Evolutionary conservation across 2,329 filamentous ascomycete species (phyloP).

Genomic region (Cladosporium sp.): DNA sequence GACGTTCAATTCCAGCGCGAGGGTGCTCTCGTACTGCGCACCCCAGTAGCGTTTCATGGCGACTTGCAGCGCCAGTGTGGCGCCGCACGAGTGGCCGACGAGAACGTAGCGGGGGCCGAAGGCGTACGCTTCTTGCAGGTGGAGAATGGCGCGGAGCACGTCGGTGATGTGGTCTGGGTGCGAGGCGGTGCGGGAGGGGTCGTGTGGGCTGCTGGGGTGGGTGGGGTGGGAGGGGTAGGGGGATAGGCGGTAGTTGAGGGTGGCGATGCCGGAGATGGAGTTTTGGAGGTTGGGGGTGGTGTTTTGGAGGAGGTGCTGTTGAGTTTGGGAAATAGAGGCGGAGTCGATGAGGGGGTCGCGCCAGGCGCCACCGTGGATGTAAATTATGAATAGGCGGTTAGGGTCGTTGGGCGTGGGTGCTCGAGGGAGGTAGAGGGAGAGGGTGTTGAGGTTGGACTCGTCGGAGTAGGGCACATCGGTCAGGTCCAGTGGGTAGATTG

Average conservation of each 20-base stretch:
- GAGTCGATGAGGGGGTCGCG: conserved; percentile 42
- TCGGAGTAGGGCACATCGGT: conserved; percentile 27
- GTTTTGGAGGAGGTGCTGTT: conserved; percentile 31
- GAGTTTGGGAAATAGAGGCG: conserved; percentile 33
- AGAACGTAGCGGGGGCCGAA: conserved; percentile 50
- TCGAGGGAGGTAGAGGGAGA: conserved; percentile 40
- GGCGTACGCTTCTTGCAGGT: conserved; percentile 46
- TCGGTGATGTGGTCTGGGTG: conserved; percentile 62
- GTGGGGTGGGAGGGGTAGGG: conserved; percentile 42
- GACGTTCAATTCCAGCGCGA: conserved; percentile 24
- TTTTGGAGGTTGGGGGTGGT: conserved; percentile 15
- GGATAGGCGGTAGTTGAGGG: conserved; percentile 62
- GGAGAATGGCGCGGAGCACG: conserved; percentile 48
- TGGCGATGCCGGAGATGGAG: conserved; percentile 57
- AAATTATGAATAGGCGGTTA: conserved; percentile 32
- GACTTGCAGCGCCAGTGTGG: conserved; percentile 60
- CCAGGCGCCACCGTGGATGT: conserved; percentile 50
- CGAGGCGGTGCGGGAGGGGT: conserved; percentile 43
- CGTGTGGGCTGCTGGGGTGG: conserved; percentile 45
- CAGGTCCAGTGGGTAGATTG: conserved; percentile 12
- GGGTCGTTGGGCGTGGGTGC: conserved; percentile 21
- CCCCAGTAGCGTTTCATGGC: conserved; percentile 43
- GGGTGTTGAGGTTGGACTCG: conserved; percentile 35
- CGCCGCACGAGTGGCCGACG: conserved; percentile 61
- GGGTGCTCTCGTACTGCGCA: conserved; percentile 24